Conservation (phyloP, 2,329 filamentous ascomycete species). For the Xylariaceae sp. region DNA sequence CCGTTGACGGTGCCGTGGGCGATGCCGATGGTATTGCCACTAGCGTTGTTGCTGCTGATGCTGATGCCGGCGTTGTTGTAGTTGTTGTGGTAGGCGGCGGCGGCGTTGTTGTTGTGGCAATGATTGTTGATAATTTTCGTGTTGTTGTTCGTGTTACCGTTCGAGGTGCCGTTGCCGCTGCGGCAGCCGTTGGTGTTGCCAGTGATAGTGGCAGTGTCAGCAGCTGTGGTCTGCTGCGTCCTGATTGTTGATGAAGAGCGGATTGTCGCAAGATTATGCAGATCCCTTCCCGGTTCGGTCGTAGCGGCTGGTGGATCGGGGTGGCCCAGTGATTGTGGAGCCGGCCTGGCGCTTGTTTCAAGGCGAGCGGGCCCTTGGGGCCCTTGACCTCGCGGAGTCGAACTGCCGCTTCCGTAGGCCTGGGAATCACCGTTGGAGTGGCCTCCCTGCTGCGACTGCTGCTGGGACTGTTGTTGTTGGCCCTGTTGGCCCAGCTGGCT, state of each 20-base stretch:
- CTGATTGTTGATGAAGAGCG: background rate
- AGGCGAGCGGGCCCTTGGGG: constrained; percentile 3
- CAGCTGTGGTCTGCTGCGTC: background rate
- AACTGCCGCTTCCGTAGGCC: background rate
- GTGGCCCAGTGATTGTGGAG: constrained; percentile 10
- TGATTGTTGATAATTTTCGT: background rate
- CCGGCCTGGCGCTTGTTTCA: constrained; percentile 11
- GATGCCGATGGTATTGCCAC: background rate
- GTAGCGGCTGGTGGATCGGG: constrained; percentile 11
- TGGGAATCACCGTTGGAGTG: background rate
- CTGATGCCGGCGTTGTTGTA: constrained; percentile 16
- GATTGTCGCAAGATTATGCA: constrained; percentile 26
- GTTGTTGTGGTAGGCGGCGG: background rate
- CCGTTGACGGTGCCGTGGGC: constrained; percentile 8
- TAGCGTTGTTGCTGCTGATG: constrained; percentile 4
- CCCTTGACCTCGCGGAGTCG: background rate
- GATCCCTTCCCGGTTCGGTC: constrained; percentile 33
- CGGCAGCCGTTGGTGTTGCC: background rate
- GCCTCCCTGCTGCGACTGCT: background rate
- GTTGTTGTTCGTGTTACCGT: background rate
- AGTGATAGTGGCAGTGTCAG: background rate
- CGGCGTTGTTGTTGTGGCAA: background rate
- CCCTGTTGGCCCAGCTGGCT: background rate
- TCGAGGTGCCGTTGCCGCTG: background rate
- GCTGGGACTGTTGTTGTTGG: too few species aligned